Conservation (phyloP, 371 early-diverging fungal genomes). For the Ordospora pajunii region DNA sequence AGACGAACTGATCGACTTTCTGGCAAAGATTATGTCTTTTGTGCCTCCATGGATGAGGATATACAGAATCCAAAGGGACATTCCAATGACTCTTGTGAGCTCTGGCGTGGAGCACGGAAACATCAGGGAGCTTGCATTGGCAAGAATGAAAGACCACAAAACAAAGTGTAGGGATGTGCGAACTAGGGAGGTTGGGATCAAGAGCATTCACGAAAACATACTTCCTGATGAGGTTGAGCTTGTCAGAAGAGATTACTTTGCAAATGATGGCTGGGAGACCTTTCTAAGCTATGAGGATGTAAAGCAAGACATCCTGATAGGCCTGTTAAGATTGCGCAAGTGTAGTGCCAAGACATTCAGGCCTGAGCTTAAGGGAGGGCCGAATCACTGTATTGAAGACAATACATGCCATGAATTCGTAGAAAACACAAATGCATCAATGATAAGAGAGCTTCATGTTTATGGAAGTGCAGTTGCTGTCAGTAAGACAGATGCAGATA, state of each 20-base stretch:
- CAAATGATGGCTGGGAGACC: conserved; percentile 99
- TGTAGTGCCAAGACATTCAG: conserved; percentile 78
- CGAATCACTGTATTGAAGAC: conserved; percentile 5
- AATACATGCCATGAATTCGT: conserved; percentile 1
- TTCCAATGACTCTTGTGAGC: conserved; percentile 99
- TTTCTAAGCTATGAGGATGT: conserved; percentile 97
- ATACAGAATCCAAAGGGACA: conserved; percentile 97
- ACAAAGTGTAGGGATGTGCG: conserved; percentile 93
- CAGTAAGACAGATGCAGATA: conserved; percentile 81
- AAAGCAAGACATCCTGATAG: conserved; percentile 88
- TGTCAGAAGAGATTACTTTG: conserved; percentile 91
- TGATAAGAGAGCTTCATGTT: conserved; percentile 96
- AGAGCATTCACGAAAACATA: conserved; percentile 85
- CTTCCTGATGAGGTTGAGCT: conserved; percentile 81
- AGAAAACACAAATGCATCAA: conserved; percentile 63
- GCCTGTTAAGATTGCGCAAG: conserved; percentile 85
- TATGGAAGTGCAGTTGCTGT: conserved; percentile 94
- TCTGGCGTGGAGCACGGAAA: conserved; percentile 99
- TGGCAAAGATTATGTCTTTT: conserved; percentile 84
- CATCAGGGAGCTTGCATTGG: conserved; percentile 84
- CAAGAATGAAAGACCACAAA: conserved; percentile 90
- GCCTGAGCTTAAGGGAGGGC: conserved; percentile 68
- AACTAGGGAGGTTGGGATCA: conserved; percentile 96
- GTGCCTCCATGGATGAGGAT: conserved; percentile 99
- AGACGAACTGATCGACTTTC: conserved; percentile 86